Conservation (phyloP, 208 protist species). For the Crithidia acanthocephali region DNA sequence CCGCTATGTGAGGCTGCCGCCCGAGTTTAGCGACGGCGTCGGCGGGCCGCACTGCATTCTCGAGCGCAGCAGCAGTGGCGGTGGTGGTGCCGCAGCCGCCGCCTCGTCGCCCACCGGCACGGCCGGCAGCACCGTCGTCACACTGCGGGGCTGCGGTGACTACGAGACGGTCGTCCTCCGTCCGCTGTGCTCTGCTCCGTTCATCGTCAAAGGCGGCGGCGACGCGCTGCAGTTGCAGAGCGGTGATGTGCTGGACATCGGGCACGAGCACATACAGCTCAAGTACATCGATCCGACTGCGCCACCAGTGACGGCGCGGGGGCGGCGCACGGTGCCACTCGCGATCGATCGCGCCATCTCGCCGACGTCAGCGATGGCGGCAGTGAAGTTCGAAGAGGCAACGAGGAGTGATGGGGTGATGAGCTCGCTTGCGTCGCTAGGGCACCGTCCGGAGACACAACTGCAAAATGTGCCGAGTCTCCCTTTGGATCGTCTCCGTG, state of each 20-base stretch:
- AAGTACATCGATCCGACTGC: constrained; percentile 70
- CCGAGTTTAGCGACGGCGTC: constrained; percentile 28
- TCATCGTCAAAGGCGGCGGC: constrained; percentile 5
- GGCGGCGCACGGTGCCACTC: constrained; percentile 12
- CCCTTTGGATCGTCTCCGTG: not conserved
- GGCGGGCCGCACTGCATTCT: constrained; percentile 35
- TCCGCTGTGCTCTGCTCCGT: not conserved
- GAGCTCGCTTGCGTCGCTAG: not conserved
- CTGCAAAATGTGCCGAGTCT: not conserved
- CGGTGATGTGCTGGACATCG: constrained; percentile 70
- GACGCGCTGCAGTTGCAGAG: constrained; percentile 38
- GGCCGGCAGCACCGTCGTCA: constrained; percentile 1
- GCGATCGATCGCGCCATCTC: not conserved
- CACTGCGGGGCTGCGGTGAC: constrained; percentile 10
- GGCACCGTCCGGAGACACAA: not conserved
- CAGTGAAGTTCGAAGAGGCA: not conserved
- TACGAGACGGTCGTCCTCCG: constrained; percentile 27
- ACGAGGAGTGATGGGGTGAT: constrained; percentile 5
- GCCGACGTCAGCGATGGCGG: not conserved
- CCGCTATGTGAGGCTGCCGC: constrained; percentile 20
- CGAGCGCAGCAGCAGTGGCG: too few relatives aligned
- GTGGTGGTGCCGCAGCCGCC: too few relatives aligned
- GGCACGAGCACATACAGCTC: constrained; percentile 53
- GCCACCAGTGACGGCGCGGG: constrained; percentile 31
- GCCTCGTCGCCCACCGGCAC: not conserved